Percentiles rank a stretch among this genome's conserved stretches.
These are phyloP conservation scores for Penicillium lividum DNA, from an alignment of 495 filamentous ascomycete genomes.

Conservation along the genomic window DNA sequence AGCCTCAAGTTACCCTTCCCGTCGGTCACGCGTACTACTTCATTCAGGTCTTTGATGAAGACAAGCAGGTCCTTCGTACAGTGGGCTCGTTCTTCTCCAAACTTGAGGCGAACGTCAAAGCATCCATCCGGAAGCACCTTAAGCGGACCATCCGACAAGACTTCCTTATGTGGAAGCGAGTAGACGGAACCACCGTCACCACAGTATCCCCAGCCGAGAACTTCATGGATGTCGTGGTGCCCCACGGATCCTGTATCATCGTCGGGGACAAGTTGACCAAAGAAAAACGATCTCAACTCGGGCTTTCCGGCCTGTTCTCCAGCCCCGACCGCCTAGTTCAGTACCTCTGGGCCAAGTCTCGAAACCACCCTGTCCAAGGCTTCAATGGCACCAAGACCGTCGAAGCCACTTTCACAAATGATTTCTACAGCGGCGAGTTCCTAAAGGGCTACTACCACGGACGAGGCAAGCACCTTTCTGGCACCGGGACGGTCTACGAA, in stretches of 20 bases:
- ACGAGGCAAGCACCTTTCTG: conserved; percentile 53
- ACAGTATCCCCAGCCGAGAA: conserved; percentile 43
- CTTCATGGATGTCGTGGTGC: conserved; percentile 37
- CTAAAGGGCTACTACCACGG: conserved; percentile 54
- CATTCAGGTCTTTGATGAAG: conserved; percentile 53
- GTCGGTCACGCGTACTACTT: conserved; percentile 50
- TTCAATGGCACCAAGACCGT: conserved; percentile 47
- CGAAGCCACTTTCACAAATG: conserved; percentile 47
- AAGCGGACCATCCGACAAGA: conserved; percentile 40
- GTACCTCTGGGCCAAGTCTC: conserved; percentile 47
- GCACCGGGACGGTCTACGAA: conserved; percentile 55
- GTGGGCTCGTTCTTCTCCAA: conserved; percentile 55
- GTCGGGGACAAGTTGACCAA: conserved; percentile 46
- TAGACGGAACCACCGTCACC: conserved; percentile 41
- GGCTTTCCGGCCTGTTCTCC: conserved; percentile 42
- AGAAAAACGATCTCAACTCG: conserved; percentile 40
- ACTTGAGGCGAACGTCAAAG: conserved; percentile 46
- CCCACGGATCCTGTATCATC: conserved; percentile 48
- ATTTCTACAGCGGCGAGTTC: conserved; percentile 51
- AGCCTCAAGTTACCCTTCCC: conserved; percentile 25
- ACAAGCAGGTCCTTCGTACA: conserved; percentile 47
- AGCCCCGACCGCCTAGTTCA: conserved; percentile 48
- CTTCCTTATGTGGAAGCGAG: conserved; percentile 49
- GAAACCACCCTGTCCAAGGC: conserved; percentile 46
- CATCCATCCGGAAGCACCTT: conserved; percentile 42